phyloP scores from a whole-genome alignment of 2,329 filamentous ascomycete species.

The Fusarium algeriense region DNA sequence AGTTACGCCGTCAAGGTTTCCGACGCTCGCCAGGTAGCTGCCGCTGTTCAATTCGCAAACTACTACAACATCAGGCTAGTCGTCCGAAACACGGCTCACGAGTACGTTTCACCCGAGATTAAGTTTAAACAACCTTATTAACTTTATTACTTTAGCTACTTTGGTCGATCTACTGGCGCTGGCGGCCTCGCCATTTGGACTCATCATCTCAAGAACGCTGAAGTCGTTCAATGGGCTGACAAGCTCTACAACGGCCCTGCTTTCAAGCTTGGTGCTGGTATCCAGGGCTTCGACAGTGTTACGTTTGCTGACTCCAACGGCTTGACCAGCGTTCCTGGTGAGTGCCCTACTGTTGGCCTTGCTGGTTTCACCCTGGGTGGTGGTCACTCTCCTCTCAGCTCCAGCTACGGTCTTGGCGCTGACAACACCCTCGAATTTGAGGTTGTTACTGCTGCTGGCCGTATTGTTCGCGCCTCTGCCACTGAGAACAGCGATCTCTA shows the following conservation, averaged over 20 bases:
- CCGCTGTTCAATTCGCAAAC: conserved; percentile 54
- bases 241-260: conserved; percentile 3
- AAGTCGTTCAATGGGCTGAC: conserved; percentile 49
- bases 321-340: conserved; percentile 51
- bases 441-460: conserved; percentile 65
- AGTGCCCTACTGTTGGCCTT: conserved; percentile 67
- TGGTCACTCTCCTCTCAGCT: conserved; percentile 64
- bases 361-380: conserved; percentile 72
- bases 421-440: conserved; percentile 69
- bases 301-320: conserved; percentile 4
- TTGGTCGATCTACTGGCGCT: conserved; percentile 55
- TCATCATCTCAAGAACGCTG: conserved; percentile 55
- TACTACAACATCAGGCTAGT: conserved; percentile 54
- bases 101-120: neutral
- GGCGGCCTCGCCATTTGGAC: conserved; percentile 57
- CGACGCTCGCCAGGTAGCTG: conserved; percentile 48
- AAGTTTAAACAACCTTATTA: neutral
- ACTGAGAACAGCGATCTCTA: conserved; percentile 67
- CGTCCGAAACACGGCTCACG: conserved; percentile 51
- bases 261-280: conserved; percentile 61
- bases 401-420: conserved; percentile 67
- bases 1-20: conserved; percentile 55
- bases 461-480: conserved; percentile 60
- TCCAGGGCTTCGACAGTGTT: conserved; percentile 62
- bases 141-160: conserved; percentile 23